A percentile compares a stretch with the other conserved stretches of the same genome.
These are phyloP conservation scores for Termitomyces sp. DNA, from an alignment of 768 basidiomycete species.

Conservation along the genomic window DNA sequence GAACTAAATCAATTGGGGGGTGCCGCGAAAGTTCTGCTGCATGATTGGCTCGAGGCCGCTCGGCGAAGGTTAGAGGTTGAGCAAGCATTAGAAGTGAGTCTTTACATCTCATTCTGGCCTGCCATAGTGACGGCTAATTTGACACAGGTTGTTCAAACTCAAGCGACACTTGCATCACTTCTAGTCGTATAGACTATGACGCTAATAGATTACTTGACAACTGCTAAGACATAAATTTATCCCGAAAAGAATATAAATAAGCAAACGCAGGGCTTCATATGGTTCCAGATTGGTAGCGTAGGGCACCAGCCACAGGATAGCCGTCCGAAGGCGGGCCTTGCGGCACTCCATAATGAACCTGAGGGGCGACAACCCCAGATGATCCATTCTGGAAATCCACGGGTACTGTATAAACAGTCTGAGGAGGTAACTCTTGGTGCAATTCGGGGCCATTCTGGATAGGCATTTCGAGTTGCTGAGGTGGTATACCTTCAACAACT, in stretches of 20 bases:
- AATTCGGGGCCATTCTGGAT: not conserved
- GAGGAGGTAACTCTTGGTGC: not conserved
- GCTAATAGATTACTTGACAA: conserved; percentile 15
- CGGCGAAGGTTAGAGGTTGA: conserved; percentile 83
- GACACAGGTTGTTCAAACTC: conserved; percentile 69
- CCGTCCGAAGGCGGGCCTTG: not conserved
- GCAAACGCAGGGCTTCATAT: not conserved
- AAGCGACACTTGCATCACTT: conserved; percentile 79
- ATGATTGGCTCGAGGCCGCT: conserved; percentile 91
- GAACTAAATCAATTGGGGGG: conserved; percentile 91
- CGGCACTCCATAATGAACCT: not conserved
- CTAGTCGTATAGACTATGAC: conserved; percentile 55
- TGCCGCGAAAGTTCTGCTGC: conserved; percentile 63
- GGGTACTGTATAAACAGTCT: not conserved
- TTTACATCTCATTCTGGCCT: not conserved
- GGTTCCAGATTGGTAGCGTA: not conserved
- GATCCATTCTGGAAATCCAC: not conserved
- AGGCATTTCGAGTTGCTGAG: not conserved
- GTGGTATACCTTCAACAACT: not conserved
- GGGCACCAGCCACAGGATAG: not conserved
- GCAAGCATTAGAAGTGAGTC: conserved; percentile 80
- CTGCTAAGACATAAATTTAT: not conserved
- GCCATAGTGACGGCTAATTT: conserved; percentile 1
- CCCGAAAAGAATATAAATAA: not conserved
- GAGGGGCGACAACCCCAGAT: not conserved